A percentile compares a stretch with the other conserved stretches of the same genome.
phyloP scores from a whole-genome alignment of 371 early-diverging fungal genomes.

The Rhizopus delemar region DNA sequence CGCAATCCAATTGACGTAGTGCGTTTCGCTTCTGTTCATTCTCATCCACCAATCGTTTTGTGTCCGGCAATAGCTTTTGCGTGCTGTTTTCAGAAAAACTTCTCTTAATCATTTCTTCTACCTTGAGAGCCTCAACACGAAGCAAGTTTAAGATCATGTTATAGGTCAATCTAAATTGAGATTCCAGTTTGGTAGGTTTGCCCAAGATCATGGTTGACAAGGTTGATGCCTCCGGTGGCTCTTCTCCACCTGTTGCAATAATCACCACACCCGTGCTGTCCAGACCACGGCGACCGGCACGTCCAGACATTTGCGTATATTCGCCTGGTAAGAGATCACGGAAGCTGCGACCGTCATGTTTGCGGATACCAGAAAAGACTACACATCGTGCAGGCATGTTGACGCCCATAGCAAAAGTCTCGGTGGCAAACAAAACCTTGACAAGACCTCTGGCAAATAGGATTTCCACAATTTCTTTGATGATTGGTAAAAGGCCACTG shows the following conservation, averaged over 20 bases:
- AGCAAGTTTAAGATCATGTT: slow-evolving; percentile 98
- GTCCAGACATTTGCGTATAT: slow-evolving; percentile 99
- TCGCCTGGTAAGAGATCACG: slow-evolving; percentile 91
- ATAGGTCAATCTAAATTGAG: slow-evolving; percentile 98
- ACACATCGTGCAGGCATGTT: slow-evolving; percentile 98
- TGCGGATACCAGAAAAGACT: slow-evolving; percentile 90
- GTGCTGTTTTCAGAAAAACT: slow-evolving; percentile 92
- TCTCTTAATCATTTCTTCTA: slow-evolving; percentile 98
- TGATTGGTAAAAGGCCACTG: slow-evolving; percentile 95
- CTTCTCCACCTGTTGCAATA: slow-evolving; percentile 74
- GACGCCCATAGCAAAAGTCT: slow-evolving; percentile 81
- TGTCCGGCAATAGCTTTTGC: slow-evolving; percentile 81
- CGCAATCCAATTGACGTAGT: slow-evolving; percentile 74
- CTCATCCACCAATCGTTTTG: slow-evolving; percentile 62
- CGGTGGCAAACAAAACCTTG: slow-evolving; percentile 70
- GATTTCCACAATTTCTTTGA: slow-evolving; percentile 99
- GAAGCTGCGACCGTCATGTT: slow-evolving; percentile 90
- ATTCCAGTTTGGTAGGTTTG: slow-evolving; percentile 86
- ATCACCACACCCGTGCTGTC: slow-evolving; percentile 96
- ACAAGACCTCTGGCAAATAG: slow-evolving; percentile 93
- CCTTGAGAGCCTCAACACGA: slow-evolving; percentile 95
- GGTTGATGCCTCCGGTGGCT: slow-evolving; percentile 64
- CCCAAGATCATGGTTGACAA: slow-evolving; percentile 84
- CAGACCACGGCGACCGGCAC: slow-evolving; percentile 98
- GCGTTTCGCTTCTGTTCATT: slow-evolving; percentile 59